Evolutionary conservation across 352 stramenopile species (phyloP).

Genomic region (Phytophthora constricta): DNA sequence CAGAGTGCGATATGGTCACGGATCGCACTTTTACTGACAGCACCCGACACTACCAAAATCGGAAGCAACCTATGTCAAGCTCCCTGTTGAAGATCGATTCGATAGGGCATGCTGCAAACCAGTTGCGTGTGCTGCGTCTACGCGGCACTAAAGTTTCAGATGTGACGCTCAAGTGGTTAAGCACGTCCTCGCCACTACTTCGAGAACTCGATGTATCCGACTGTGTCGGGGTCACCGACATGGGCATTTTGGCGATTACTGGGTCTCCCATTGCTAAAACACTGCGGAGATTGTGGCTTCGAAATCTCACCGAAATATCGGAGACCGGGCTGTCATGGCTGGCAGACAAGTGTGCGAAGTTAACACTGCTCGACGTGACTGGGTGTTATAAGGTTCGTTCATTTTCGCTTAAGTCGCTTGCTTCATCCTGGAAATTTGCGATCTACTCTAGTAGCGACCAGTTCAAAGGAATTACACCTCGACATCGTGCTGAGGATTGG

Average conservation of each 20-base stretch:
- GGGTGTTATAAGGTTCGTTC: constrained; percentile 49
- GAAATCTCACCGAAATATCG: constrained; percentile 64
- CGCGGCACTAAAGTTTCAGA: constrained; percentile 49
- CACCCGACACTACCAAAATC: constrained; percentile 1
- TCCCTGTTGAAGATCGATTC: constrained; percentile 2
- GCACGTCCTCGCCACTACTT: constrained; percentile 61
- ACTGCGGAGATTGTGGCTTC: constrained; percentile 75
- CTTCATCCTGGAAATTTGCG: constrained; percentile 68
- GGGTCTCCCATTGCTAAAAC: constrained; percentile 31
- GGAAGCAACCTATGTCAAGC: background rate
- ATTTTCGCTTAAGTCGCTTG: constrained; percentile 66
- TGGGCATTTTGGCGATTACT: constrained; percentile 78
- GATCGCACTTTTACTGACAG: constrained; percentile 39
- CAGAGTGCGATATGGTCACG: constrained; percentile 45
- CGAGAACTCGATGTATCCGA: constrained; percentile 81
- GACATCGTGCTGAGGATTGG: constrained; percentile 79
- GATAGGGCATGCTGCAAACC: constrained; percentile 5
- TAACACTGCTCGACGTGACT: constrained; percentile 73
- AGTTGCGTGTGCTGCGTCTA: constrained; percentile 51
- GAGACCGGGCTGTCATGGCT: constrained; percentile 89
- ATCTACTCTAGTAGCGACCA: constrained; percentile 44
- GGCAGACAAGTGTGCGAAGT: constrained; percentile 67
- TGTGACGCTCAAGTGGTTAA: constrained; percentile 45
- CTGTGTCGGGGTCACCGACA: constrained; percentile 79
- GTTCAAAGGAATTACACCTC: constrained; percentile 83